Base-by-base conservation (phyloP, 345 rosid species). In the Trapa bicornis region DNA sequence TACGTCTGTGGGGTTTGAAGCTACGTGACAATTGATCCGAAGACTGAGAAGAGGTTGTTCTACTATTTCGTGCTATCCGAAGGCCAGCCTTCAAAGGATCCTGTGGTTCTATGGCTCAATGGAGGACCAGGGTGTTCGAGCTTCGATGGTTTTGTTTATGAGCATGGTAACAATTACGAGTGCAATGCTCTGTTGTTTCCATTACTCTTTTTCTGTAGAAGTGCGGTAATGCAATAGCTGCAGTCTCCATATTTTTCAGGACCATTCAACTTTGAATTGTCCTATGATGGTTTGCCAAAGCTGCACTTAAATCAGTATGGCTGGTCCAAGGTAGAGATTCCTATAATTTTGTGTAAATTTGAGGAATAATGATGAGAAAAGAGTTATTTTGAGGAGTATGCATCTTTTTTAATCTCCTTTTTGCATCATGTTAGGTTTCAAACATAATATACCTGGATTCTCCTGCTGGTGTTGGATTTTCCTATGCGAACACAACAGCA, bases 391-490 rank as follows among this genome's bases (percentile, higher is more conserved):
- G 6, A 15, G 22, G 65, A 57, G 61, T 48, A 73, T 42, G 2
- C 9, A 9, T 9, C 33, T 14, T 5, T 58, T 37, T 15, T 14
- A 2, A 37, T 39, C 11, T 63, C 37, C 38, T 2, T 54, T 22
- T 37, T 3, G 4, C 22, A 66, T 58, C 42, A 32, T 72, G 63
- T 64, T 73, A 92, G 98, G 95, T 92, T 48, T 92, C 98, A 37
- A 92, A 74, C 73, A 67, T 87, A 38, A 73, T 89, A 76, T 92
- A 89, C 78, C 72, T 92, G 72, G 98, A 92, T 75, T 86, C 96
- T 39, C 96, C 98, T 3, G 88, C 86, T 63, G 98, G 98, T 62
- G 98, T 92, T 45, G 96, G 98, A 14, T 64, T 79, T 38, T 92
- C 96, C 3, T 89, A 92, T 75, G 88, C 98, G 5, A 71, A 85